Conservation (phyloP, 2,329 filamentous ascomycete genomes). For the Cadophora malorum region DNA sequence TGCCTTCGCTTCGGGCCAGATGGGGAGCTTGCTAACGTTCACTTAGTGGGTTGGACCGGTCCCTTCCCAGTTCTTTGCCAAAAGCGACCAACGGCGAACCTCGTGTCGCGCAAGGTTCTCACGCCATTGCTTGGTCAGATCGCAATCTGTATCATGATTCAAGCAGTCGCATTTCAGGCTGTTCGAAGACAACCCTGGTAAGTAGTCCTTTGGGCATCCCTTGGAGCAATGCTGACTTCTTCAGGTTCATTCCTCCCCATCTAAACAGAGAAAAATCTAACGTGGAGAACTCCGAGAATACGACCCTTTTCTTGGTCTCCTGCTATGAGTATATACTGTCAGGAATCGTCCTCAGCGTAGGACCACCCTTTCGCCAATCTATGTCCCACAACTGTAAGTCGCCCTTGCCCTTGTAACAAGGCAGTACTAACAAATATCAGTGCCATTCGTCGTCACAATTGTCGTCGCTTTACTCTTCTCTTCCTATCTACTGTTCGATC, state of each 20-base stretch:
- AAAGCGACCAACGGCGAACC: constrained; percentile 88
- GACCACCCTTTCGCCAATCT: constrained; percentile 83
- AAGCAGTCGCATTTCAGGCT: constrained; percentile 74
- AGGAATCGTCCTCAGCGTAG: constrained; percentile 89
- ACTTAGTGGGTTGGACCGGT: constrained; percentile 92
- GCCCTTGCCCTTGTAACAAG: constrained; percentile 8
- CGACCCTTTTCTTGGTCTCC: constrained; percentile 84
- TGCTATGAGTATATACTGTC: constrained; percentile 96
- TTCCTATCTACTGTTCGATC: constrained; percentile 80
- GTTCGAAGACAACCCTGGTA: constrained; percentile 84
- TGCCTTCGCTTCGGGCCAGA: constrained; percentile 15
- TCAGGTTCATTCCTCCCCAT: constrained; percentile 78
- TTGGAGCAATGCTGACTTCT: not conserved
- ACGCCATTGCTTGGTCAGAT: constrained; percentile 91
- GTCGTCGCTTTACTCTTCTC: constrained; percentile 70
- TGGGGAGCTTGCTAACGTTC: constrained; percentile 49
- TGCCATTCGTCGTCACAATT: constrained; percentile 85
- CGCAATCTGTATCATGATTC: constrained; percentile 76
- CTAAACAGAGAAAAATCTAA: constrained; percentile 81
- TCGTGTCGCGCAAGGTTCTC: constrained; percentile 92
- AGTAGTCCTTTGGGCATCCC: constrained; percentile 31
- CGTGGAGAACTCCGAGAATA: constrained; percentile 92
- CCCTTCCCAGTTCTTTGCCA: constrained; percentile 77
- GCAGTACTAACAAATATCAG: constrained; percentile 51
- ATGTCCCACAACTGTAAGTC: constrained; percentile 79